Conservation (phyloP, 2,329 filamentous ascomycete genomes). For the Alternaria gaisen region DNA sequence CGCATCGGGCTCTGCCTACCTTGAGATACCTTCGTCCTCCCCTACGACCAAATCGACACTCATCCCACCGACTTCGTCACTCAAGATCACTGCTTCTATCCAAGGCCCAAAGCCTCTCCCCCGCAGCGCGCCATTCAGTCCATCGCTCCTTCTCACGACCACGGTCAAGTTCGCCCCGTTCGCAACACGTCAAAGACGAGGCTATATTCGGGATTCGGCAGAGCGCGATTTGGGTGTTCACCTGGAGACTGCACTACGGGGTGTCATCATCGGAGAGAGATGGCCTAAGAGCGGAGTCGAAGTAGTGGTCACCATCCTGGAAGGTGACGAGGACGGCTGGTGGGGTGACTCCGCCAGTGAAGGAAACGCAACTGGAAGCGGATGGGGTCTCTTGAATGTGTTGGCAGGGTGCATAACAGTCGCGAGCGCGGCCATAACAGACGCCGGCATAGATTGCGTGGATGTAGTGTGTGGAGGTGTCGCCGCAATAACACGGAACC, state of each 20-base stretch:
- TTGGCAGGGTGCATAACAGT: slow-evolving; percentile 92
- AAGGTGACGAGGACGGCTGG: slow-evolving; percentile 85
- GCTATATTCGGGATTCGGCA: slow-evolving; percentile 83
- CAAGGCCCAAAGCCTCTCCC: slow-evolving; percentile 93
- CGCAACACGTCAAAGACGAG: slow-evolving; percentile 80
- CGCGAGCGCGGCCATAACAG: slow-evolving; percentile 88
- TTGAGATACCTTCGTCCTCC: slow-evolving; percentile 66
- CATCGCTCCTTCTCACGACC: slow-evolving; percentile 88
- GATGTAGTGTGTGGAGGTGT: slow-evolving; percentile 91
- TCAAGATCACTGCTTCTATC: slow-evolving; percentile 93
- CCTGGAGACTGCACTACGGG: slow-evolving; percentile 87
- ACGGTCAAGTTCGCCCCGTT: slow-evolving; percentile 98
- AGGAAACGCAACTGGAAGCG: slow-evolving; percentile 63
- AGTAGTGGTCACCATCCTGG: slow-evolving; percentile 88
- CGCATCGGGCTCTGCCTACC: slow-evolving; percentile 90
- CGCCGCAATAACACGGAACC: slow-evolving; percentile 73
- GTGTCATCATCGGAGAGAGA: slow-evolving; percentile 88
- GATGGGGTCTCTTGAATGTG: slow-evolving; percentile 91
- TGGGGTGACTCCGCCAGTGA: slow-evolving; percentile 60
- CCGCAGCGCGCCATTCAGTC: slow-evolving; percentile 88
- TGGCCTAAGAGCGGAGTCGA: slow-evolving; percentile 99
- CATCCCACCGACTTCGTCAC: slow-evolving; percentile 67
- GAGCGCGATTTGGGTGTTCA: slow-evolving; percentile 92
- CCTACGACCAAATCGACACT: slow-evolving; percentile 52
- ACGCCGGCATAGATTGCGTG: slow-evolving; percentile 95